A percentile compares a stretch with the other conserved stretches of the same genome.
These are phyloP conservation scores for Osmanthus fragrans DNA, from an alignment of 257 asterid species.

Conservation along the genomic window DNA sequence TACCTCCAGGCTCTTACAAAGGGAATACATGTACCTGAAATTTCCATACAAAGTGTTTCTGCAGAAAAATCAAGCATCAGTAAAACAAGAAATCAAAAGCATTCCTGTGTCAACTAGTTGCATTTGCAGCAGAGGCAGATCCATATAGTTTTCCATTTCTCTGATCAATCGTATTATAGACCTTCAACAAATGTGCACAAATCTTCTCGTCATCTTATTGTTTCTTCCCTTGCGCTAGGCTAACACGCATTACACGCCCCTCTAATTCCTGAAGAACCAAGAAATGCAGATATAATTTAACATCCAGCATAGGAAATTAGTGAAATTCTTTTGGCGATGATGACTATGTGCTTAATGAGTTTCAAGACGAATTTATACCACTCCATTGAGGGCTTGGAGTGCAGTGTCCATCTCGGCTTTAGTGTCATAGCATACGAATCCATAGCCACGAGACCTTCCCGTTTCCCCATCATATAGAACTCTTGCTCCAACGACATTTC, in stretches of 20 bases:
- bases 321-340: neutral
- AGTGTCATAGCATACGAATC: slow-evolving; percentile 70
- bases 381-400: slow-evolving; percentile 70
- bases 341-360: neutral
- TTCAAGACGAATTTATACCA: slow-evolving; percentile 42
- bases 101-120: neutral
- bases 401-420: slow-evolving; percentile 75
- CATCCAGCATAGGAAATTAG: neutral
- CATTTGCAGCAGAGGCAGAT: slow-evolving; percentile 23
- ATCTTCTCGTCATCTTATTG: slow-evolving; percentile 29
- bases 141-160: slow-evolving; percentile 3
- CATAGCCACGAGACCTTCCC: slow-evolving; percentile 87
- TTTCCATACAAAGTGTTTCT: neutral
- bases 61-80: slow-evolving; percentile 3
- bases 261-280: slow-evolving; percentile 64
- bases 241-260: slow-evolving; percentile 73
- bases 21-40: neutral
- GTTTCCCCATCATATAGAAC: slow-evolving; percentile 82
- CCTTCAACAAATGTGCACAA: slow-evolving; percentile 21
- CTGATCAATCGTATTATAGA: neutral
- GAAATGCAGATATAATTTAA: neutral
- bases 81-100: slow-evolving; percentile 1
- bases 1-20: neutral
- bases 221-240: slow-evolving; percentile 80
- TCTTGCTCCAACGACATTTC: slow-evolving; percentile 75